Percentiles rank a stretch among this genome's conserved stretches.
Evolutionary conservation across 1,284 basidiomycete species (phyloP).

Genomic region (Leccinum glutinopallens): DNA sequence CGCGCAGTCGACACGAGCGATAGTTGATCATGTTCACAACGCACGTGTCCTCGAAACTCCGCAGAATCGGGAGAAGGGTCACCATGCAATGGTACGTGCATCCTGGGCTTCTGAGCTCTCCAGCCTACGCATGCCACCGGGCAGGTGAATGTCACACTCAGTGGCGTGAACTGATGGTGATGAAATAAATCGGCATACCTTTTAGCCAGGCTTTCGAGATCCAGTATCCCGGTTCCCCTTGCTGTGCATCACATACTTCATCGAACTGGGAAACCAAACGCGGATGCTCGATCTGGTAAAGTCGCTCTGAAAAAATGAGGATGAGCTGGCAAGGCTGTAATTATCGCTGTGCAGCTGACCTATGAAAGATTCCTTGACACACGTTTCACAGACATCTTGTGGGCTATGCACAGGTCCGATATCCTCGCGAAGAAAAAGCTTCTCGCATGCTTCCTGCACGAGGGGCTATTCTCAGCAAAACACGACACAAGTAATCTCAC

Average conservation of each 20-base stretch:
- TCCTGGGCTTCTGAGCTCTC: conserved; percentile 67
- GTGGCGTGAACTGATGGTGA: conserved; percentile 14
- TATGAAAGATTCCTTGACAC: conserved; percentile 58
- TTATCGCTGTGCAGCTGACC: conserved; percentile 44
- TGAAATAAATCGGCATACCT: conserved; percentile 45
- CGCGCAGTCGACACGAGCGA: conserved; percentile 56
- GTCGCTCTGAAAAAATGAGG: conserved; percentile 49
- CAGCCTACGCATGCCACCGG: conserved; percentile 55
- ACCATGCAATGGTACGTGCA: conserved; percentile 56
- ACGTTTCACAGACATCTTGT: conserved; percentile 61
- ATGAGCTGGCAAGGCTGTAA: conserved; percentile 6
- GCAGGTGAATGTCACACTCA: conserved; percentile 16
- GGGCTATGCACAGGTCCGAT: conserved; percentile 50
- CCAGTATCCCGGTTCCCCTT: conserved; percentile 58
- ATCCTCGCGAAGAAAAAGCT: conserved; percentile 46
- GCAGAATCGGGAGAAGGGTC: conserved; percentile 68
- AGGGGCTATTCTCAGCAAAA: not conserved
- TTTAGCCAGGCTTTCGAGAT: conserved; percentile 78
- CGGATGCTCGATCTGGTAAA: conserved; percentile 70
- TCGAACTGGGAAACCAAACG: conserved; percentile 59
- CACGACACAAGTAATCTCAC: conserved; percentile 24
- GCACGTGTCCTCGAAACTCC: conserved; percentile 58
- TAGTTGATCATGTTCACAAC: conserved; percentile 68
- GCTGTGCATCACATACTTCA: conserved; percentile 45
- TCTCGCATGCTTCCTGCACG: conserved; percentile 49